Evolutionary conservation across 2,329 filamentous ascomycete species (phyloP).

Genomic region (Aaosphaeria arxii): DNA sequence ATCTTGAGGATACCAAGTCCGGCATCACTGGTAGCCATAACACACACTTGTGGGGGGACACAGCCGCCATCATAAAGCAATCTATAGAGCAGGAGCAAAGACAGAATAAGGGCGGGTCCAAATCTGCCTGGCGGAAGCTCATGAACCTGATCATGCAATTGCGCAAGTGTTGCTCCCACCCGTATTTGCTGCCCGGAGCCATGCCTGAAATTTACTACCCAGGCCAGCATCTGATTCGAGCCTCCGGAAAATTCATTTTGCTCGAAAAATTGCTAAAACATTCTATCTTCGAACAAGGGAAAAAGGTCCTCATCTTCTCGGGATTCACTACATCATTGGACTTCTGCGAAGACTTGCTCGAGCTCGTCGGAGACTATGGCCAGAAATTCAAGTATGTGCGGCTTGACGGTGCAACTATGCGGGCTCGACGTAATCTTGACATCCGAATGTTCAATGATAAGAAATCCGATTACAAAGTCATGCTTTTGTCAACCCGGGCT

Average conservation of each 20-base stretch:
- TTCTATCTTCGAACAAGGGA: slow-evolving; percentile 48
- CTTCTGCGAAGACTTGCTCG: slow-evolving; percentile 51
- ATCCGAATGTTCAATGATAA: slow-evolving; percentile 53
- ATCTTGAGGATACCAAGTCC: slow-evolving; percentile 11
- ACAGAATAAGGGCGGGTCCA: slow-evolving; percentile 22
- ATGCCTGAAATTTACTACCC: slow-evolving; percentile 46
- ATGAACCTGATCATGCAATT: slow-evolving; percentile 58
- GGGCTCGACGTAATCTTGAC: slow-evolving; percentile 50
- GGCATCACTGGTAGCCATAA: slow-evolving; percentile 10
- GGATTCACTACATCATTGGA: slow-evolving; percentile 53
- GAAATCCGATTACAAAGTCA: slow-evolving; percentile 48
- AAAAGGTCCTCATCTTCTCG: slow-evolving; percentile 58
- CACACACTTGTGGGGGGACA: slow-evolving; percentile 53
- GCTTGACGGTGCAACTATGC: slow-evolving; percentile 50
- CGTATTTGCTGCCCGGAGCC: slow-evolving; percentile 49
- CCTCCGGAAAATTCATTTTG: slow-evolving; percentile 57
- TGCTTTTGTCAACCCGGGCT: slow-evolving; percentile 55
- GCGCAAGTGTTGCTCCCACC: slow-evolving; percentile 55
- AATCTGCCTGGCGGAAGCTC: slow-evolving; percentile 46
- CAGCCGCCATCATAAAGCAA: slow-evolving; percentile 96
- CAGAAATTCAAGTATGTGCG: slow-evolving; percentile 46
- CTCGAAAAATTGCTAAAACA: slow-evolving; percentile 51
- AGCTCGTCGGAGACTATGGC: slow-evolving; percentile 41
- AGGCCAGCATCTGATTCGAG: slow-evolving; percentile 47
- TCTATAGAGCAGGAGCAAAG: slow-evolving; percentile 52